Evolutionary conservation across 345 rosid genomes (phyloP).

Genomic region (Pelargonium nanum): DNA sequence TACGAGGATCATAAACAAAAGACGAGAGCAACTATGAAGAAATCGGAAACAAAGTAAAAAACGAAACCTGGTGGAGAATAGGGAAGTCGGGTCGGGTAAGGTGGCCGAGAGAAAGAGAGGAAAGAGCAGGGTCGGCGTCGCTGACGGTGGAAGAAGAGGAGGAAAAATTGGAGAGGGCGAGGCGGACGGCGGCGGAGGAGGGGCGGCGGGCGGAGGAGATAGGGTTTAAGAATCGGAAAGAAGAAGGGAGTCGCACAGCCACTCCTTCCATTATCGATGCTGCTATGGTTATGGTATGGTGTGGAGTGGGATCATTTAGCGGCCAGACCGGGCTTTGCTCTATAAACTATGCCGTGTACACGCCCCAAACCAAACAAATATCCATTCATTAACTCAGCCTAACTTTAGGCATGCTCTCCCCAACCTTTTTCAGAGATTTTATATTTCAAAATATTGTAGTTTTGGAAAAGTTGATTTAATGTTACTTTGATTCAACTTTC

Average conservation of each 20-base stretch:
- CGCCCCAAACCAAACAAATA: no score
- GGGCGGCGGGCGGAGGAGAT: constrained; percentile 8
- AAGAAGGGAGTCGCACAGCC: constrained; percentile 45
- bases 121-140: constrained; percentile 23
- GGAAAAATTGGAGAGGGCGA: constrained; percentile 18
- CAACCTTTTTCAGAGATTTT: no score
- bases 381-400: no score
- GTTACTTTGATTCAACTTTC: no score
- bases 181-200: constrained; percentile 9
- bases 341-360: no score
- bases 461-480: no score
- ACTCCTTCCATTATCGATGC: constrained; percentile 36
- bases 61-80: constrained; percentile 80
- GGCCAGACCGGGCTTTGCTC: no score
- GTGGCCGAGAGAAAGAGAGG: constrained; percentile 64
- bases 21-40: neutral
- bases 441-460: no score
- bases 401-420: no score
- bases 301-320: no score
- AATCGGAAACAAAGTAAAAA: neutral
- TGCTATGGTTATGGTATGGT: no score
- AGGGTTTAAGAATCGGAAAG: constrained; percentile 34
- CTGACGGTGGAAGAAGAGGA: constrained; percentile 22
- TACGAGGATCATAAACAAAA: no score
- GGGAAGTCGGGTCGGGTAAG: constrained; percentile 68